A percentile compares a stretch with the other conserved stretches of the same genome.
phyloP scores from a whole-genome alignment of 352 stramenopile species.

The Pythium insidiosum region DNA sequence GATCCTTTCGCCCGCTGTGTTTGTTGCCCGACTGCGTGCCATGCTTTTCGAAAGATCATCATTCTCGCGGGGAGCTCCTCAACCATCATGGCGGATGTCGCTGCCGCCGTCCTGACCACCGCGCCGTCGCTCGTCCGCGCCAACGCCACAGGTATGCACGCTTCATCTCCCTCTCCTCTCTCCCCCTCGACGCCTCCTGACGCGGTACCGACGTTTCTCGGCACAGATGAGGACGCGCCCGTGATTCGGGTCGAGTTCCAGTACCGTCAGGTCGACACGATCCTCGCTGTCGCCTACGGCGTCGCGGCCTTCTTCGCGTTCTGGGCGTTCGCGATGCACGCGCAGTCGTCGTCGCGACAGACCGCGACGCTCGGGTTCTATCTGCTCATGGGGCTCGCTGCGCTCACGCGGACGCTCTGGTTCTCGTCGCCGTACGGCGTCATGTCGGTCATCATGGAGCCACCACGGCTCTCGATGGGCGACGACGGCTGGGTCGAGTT shows the following conservation, averaged over 20 bases:
- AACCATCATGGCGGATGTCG: no score
- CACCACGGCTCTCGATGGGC: slow-evolving; percentile 43
- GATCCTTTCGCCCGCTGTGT: no score
- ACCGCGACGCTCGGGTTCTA: slow-evolving; percentile 78
- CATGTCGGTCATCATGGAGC: slow-evolving; percentile 56
- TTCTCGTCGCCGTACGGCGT: slow-evolving; percentile 72
- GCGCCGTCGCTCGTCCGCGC: no score
- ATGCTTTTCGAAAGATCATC: no score
- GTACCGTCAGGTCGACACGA: slow-evolving; percentile 75
- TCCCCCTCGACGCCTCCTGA: no score
- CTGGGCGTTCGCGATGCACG: slow-evolving; percentile 70
- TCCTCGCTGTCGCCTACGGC: slow-evolving; percentile 66
- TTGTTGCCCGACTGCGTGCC: no score
- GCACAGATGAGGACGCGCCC: slow-evolving; percentile 23
- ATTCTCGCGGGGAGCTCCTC: no score
- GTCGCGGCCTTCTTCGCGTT: slow-evolving; percentile 74
- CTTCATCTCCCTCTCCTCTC: no score
- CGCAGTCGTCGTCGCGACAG: slow-evolving; percentile 42
- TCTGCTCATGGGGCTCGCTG: slow-evolving; percentile 56
- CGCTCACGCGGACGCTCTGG: slow-evolving; percentile 60
- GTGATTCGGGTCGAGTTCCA: slow-evolving; percentile 71
- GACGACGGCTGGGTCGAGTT: slow-evolving; percentile 59
- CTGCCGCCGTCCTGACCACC: no score
- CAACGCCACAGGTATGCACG: no score
- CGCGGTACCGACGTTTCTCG: no score